These are phyloP conservation scores for Leccinum variicolor DNA, from an alignment of 768 basidiomycete species.

Conservation along the genomic window DNA sequence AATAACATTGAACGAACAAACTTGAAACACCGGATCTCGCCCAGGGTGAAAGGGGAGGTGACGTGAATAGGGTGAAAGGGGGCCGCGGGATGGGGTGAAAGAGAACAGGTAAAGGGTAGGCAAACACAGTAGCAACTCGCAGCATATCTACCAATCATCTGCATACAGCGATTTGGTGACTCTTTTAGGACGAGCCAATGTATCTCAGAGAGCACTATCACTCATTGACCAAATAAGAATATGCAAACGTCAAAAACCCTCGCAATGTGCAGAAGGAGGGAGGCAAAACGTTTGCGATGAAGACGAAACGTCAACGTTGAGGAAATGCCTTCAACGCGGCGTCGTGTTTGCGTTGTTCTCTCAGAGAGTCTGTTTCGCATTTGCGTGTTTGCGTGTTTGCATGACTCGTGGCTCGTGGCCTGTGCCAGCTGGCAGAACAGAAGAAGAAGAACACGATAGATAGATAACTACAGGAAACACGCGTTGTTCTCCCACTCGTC, in stretches of 20 bases:
- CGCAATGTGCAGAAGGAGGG: not conserved
- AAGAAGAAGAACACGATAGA: constrained; percentile 3
- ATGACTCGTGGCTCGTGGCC: not conserved
- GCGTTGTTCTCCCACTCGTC: not conserved
- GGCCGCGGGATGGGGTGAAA: not conserved
- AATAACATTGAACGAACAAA: constrained; percentile 1
- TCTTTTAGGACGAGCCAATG: not conserved
- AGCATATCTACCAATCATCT: constrained; percentile 1
- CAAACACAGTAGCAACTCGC: not conserved
- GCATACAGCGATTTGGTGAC: not conserved
- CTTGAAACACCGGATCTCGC: constrained; percentile 3
- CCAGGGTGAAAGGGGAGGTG: not conserved
- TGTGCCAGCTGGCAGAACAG: not conserved
- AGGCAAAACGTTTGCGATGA: not conserved
- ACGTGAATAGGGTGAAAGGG: not conserved
- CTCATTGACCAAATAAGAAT: not conserved
- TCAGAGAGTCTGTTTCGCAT: not conserved
- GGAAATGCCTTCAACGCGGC: not conserved
- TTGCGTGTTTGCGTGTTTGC: not conserved
- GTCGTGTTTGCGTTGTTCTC: not conserved
- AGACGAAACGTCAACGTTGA: not conserved
- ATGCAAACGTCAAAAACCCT: not conserved
- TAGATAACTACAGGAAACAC: constrained; percentile 1
- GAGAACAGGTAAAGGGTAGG: not conserved
- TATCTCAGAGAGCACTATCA: too few relatives aligned